phyloP scores from a whole-genome alignment of 306 rosid species.

The Oxytropis ochrocephala region DNA sequence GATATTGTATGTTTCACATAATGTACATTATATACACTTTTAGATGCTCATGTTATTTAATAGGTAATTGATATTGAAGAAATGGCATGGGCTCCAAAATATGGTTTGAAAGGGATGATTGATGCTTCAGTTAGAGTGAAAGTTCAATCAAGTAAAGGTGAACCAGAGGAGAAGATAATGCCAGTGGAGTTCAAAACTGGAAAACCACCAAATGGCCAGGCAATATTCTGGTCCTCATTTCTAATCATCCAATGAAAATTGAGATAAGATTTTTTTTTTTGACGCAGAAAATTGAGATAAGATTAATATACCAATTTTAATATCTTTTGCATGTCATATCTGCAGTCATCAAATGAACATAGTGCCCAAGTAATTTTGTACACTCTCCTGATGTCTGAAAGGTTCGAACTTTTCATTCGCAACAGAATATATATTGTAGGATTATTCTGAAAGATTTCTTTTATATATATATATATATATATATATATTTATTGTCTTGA shows the following conservation, averaged over 20 bases:
- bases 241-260: neutral
- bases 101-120: constrained; percentile 94
- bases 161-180: constrained; percentile 47
- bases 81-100: constrained; percentile 96
- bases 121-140: constrained; percentile 86
- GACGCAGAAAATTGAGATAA: constrained; percentile 2
- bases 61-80: constrained; percentile 95
- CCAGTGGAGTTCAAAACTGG: constrained; percentile 95
- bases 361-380: constrained; percentile 85
- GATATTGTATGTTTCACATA: neutral
- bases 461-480: neutral
- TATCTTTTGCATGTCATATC: constrained; percentile 14
- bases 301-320: constrained; percentile 12
- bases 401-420: constrained; percentile 37
- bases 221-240: constrained; percentile 33
- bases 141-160: constrained; percentile 36
- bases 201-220: constrained; percentile 67
- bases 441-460: neutral
- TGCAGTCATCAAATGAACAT: constrained; percentile 84
- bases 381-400: constrained; percentile 89
- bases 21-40: constrained; percentile 2
- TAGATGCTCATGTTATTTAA: constrained; percentile 13
- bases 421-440: neutral
- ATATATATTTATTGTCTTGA: neutral
- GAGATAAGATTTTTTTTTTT: constrained; percentile 16